Percentiles rank a stretch among this genome's conserved stretches.
phyloP scores from a whole-genome alignment of 2,329 filamentous ascomycete genomes.

The Penicillium corylophilum region DNA sequence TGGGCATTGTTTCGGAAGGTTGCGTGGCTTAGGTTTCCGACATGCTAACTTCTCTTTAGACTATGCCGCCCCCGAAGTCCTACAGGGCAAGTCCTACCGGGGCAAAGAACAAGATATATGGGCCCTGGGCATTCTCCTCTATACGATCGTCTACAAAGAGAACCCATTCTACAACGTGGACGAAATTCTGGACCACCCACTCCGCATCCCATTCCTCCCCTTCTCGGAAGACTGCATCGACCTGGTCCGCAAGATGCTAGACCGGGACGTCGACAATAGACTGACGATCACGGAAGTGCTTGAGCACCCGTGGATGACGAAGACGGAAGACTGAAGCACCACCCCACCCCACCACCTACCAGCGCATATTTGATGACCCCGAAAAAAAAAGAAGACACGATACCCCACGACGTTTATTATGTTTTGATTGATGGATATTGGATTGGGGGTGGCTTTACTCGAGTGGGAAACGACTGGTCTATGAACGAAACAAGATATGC shows the following conservation, averaged over 20 bases:
- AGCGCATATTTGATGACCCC: constrained; percentile 6
- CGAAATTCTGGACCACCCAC: constrained; percentile 96
- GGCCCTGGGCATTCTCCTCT: constrained; percentile 93
- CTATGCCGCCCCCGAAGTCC: constrained; percentile 96
- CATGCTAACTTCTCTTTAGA: constrained; percentile 54
- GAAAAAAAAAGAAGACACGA: constrained; percentile 24
- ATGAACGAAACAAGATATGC: neutral
- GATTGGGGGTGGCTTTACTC: neutral
- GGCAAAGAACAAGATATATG: constrained; percentile 98
- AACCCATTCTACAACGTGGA: constrained; percentile 99
- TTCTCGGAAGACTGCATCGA: constrained; percentile 84
- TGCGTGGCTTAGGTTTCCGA: neutral
- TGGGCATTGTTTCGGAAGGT: constrained; percentile 8
- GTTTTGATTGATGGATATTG: constrained; percentile 18
- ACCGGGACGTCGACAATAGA: constrained; percentile 79
- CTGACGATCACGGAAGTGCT: constrained; percentile 86
- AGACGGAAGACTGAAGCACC: constrained; percentile 25
- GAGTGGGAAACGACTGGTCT: neutral
- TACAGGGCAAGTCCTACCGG: constrained; percentile 85
- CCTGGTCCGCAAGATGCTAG: constrained; percentile 85
- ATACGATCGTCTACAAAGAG: constrained; percentile 99
- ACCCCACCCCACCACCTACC: neutral
- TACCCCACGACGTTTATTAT: constrained; percentile 27
- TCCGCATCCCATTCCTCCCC: constrained; percentile 72
- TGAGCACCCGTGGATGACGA: constrained; percentile 74